Evolutionary conservation across 2,329 filamentous ascomycete genomes (phyloP).

Genomic region (Hymenoscyphus repandus): DNA sequence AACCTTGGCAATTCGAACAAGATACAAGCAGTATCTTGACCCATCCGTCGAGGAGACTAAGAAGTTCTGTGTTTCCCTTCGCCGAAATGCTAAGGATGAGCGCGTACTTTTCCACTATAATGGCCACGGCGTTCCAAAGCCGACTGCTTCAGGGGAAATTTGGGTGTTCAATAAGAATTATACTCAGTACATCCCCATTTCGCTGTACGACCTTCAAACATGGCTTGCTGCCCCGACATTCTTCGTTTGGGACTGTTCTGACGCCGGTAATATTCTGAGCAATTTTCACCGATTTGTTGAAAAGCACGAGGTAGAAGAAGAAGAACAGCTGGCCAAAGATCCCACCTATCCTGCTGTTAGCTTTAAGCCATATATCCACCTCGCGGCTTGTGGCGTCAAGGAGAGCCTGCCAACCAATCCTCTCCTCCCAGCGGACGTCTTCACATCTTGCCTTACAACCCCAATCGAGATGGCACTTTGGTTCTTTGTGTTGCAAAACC

Average conservation of each 20-base stretch:
- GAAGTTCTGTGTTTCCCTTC: constrained; percentile 86
- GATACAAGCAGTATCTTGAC: constrained; percentile 95
- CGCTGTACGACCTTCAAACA: constrained; percentile 87
- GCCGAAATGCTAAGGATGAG: constrained; percentile 92
- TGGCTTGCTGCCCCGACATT: constrained; percentile 95
- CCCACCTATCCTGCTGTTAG: constrained; percentile 76
- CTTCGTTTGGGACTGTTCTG: constrained; percentile 97
- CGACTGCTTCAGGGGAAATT: constrained; percentile 91
- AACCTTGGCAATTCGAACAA: constrained; percentile 87
- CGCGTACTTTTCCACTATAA: constrained; percentile 98
- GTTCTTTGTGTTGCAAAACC: constrained; percentile 91
- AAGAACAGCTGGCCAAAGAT: constrained; percentile 69
- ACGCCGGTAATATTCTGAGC: constrained; percentile 89
- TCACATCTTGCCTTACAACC: constrained; percentile 92
- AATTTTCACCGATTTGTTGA: constrained; percentile 94
- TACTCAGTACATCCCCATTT: constrained; percentile 97
- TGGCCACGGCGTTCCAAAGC: constrained; percentile 92
- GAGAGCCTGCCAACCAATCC: constrained; percentile 96
- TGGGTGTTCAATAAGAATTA: constrained; percentile 99
- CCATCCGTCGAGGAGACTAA: constrained; percentile 96
- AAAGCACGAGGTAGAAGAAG: constrained; percentile 88
- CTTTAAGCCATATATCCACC: constrained; percentile 70
- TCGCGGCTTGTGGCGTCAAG: constrained; percentile 84
- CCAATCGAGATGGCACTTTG: constrained; percentile 96
- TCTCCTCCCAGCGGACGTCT: constrained; percentile 85